phyloP scores from a whole-genome alignment of 2,329 filamentous ascomycete genomes.

The Hymenoscyphus repandus region DNA sequence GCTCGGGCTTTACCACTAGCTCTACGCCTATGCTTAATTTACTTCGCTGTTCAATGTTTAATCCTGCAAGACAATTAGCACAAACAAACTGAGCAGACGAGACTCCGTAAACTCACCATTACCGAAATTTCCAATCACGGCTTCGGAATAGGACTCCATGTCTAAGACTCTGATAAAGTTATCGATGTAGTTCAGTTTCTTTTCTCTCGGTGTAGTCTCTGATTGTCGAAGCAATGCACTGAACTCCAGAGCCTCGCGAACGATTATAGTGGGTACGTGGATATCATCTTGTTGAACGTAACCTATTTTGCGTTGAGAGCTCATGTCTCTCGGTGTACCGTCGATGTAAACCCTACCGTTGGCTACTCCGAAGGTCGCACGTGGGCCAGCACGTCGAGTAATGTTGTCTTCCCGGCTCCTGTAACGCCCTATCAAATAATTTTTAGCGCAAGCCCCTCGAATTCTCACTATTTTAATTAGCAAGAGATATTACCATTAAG shows the following conservation, averaged over 20 bases:
- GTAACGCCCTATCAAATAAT: too few species aligned
- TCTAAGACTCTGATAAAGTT: conserved; percentile 68
- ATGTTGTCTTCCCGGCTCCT: conserved; percentile 84
- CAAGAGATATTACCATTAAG: too few species aligned
- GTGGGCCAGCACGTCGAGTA: conserved; percentile 77
- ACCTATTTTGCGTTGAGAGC: conserved; percentile 87
- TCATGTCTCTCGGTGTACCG: conserved; percentile 61
- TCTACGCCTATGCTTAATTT: conserved; percentile 90
- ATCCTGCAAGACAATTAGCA: conserved; percentile 18
- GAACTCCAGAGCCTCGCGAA: conserved; percentile 81
- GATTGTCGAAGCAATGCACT: conserved; percentile 81
- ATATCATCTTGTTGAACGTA: conserved; percentile 90
- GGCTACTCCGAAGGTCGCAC: conserved; percentile 82
- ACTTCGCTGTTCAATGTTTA: conserved; percentile 64
- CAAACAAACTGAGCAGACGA: too few species aligned
- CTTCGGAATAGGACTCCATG: conserved; percentile 84
- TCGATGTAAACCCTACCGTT: conserved; percentile 70
- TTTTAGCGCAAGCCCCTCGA: too few species aligned
- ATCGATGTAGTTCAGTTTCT: conserved; percentile 81
- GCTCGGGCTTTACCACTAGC: conserved; percentile 79
- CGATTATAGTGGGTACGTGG: conserved; percentile 75
- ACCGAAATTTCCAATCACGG: conserved; percentile 83
- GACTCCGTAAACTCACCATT: conserved; percentile 40
- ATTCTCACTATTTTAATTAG: too few species aligned
- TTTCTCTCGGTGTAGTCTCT: conserved; percentile 58